phyloP scores from a whole-genome alignment of 192 early-diverging fungal species.

The Spizellomyces punctatus region DNA sequence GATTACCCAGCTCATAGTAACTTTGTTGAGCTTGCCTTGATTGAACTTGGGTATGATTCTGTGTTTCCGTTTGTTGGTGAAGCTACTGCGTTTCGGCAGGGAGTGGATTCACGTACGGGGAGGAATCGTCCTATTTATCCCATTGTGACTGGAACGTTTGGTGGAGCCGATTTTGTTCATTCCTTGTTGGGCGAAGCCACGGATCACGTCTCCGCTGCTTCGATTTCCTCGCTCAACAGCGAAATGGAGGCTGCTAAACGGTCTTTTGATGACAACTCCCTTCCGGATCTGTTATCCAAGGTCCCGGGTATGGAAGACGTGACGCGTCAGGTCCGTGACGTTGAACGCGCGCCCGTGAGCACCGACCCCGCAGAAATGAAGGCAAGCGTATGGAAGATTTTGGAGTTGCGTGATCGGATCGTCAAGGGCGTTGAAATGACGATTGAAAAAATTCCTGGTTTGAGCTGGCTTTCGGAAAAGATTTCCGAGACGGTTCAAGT shows the following conservation, averaged over 20 bases:
- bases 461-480: conserved; percentile 33
- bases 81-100: conserved; percentile 22
- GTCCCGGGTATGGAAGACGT: conserved; percentile 29
- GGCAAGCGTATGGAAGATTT: conserved; percentile 14
- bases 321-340: conserved; percentile 1
- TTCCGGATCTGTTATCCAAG: conserved; percentile 16
- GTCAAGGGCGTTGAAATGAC: conserved; percentile 18
- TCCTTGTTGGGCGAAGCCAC: conserved; percentile 31
- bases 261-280: neutral
- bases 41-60: conserved; percentile 25
- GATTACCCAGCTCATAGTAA: conserved; percentile 36
- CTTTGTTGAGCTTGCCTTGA: conserved; percentile 27
- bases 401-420: conserved; percentile 22
- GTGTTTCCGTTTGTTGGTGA: conserved; percentile 38
- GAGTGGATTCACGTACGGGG: conserved; percentile 7
- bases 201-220: conserved; percentile 21
- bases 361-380: conserved; percentile 9
- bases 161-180: conserved; percentile 31
- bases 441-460: conserved; percentile 34
- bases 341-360: neutral
- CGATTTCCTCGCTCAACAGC: conserved; percentile 10
- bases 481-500: conserved; percentile 29
- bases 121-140: conserved; percentile 18
- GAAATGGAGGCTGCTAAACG: conserved; percentile 9
- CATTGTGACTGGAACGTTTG: conserved; percentile 32